Evolutionary conservation across 495 filamentous ascomycete genomes (phyloP).

Genomic region (Penicillium paradoxum): DNA sequence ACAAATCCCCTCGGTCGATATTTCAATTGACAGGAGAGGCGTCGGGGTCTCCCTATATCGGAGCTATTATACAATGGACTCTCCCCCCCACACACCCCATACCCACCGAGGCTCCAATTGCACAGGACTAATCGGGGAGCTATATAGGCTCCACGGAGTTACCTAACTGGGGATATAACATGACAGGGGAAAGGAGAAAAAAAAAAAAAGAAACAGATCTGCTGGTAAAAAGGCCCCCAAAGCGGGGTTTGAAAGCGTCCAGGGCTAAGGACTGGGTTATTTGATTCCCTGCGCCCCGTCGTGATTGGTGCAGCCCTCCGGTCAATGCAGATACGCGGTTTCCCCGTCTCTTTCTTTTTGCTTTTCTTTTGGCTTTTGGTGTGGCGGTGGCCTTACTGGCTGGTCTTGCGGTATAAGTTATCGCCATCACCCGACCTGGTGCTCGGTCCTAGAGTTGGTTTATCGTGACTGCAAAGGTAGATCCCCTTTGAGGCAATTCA

Average conservation of each 20-base stretch:
- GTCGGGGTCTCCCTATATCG: no score
- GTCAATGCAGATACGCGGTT: neutral
- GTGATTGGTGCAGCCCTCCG: neutral
- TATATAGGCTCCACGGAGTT: neutral
- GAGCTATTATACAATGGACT: no score
- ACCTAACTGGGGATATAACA: neutral
- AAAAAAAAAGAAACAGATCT: neutral
- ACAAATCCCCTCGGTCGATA: neutral
- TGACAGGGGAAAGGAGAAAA: neutral
- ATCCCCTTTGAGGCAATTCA: neutral
- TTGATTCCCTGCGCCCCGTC: neutral
- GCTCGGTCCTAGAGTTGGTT: neutral
- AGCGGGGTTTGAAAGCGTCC: conserved; percentile 1
- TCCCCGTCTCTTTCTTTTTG: neutral
- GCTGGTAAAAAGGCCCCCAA: neutral
- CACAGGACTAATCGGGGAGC: neutral
- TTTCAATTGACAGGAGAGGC: no score
- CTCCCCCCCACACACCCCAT: neutral
- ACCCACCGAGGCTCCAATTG: neutral
- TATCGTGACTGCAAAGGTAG: neutral
- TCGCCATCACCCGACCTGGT: conserved; percentile 1
- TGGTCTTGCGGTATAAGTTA: no score
- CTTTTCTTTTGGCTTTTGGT: no score
- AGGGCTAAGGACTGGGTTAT: neutral
- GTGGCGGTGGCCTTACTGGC: no score